Conservation (phyloP, 345 rosid species). For the Punica granatum region DNA sequence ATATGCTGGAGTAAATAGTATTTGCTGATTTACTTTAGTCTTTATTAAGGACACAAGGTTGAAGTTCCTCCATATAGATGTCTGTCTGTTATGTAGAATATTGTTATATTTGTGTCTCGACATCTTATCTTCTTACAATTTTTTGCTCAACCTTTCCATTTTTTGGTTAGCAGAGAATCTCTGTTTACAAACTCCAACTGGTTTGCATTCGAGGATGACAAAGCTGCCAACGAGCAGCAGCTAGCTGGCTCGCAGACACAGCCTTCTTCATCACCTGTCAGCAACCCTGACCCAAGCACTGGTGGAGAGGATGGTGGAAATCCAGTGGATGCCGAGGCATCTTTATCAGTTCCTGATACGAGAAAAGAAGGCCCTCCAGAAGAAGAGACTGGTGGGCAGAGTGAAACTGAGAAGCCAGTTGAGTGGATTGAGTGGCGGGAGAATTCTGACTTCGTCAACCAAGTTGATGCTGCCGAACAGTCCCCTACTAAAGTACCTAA, state of each 20-base stretch:
- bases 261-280: conserved; percentile 49
- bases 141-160: background rate
- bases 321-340: conserved; percentile 43
- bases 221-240: conserved; percentile 37
- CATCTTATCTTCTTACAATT: background rate
- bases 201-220: conserved; percentile 83
- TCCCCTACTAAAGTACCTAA: conserved; percentile 18
- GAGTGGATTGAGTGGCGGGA: conserved; percentile 88
- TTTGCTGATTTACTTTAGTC: background rate
- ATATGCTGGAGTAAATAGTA: background rate
- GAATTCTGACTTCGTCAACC: conserved; percentile 40
- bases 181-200: conserved; percentile 86
- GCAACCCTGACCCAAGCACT: conserved; percentile 12
- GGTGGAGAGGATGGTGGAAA: conserved; percentile 36
- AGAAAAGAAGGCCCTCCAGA: conserved; percentile 34
- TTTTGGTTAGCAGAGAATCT: conserved; percentile 44
- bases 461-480: conserved; percentile 30
- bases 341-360: conserved; percentile 31
- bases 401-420: conserved; percentile 42
- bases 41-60: background rate
- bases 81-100: background rate
- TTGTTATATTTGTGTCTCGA: background rate
- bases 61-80: background rate
- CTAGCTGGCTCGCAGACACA: conserved; percentile 36
- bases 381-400: conserved; percentile 28